Evolutionary conservation across 106 monocot species (phyloP).

Genomic region (Vanilla planifolia): DNA sequence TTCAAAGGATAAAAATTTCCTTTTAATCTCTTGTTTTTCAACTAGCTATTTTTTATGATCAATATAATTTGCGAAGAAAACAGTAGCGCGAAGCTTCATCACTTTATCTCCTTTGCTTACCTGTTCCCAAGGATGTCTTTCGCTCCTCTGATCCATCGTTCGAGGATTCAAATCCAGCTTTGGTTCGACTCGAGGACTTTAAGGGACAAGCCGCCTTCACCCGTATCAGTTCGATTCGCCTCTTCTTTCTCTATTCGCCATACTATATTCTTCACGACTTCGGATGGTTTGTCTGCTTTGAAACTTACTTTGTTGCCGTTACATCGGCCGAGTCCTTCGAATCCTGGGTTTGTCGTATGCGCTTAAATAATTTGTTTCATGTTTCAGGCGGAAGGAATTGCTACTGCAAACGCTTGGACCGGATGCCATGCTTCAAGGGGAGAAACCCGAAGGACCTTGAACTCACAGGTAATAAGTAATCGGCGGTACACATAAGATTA

Average conservation of each 20-base stretch:
- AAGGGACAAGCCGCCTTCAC: neutral
- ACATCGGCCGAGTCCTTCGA: neutral
- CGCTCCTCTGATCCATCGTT: constrained; percentile 1
- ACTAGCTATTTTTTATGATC: no score
- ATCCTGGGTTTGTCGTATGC: neutral
- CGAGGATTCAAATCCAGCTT: neutral
- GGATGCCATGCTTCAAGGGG: constrained; percentile 3
- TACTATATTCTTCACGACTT: neutral
- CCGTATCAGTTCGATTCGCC: neutral
- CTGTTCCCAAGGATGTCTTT: neutral
- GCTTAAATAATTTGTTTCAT: neutral
- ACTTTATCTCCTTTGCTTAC: neutral
- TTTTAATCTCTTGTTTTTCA: no score
- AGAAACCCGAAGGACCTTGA: neutral
- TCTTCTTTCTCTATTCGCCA: neutral
- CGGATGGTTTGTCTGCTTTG: neutral
- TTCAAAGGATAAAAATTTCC: no score
- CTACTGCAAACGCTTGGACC: neutral
- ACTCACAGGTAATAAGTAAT: neutral
- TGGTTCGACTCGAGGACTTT: neutral
- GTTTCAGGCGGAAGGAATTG: neutral
- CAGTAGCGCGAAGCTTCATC: no score
- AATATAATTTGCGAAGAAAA: no score
- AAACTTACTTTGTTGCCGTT: neutral
- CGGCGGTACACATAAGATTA: neutral